Evolutionary conservation across 148 eudicot genomes (phyloP).

Genomic region (Camellia granthamiana): DNA sequence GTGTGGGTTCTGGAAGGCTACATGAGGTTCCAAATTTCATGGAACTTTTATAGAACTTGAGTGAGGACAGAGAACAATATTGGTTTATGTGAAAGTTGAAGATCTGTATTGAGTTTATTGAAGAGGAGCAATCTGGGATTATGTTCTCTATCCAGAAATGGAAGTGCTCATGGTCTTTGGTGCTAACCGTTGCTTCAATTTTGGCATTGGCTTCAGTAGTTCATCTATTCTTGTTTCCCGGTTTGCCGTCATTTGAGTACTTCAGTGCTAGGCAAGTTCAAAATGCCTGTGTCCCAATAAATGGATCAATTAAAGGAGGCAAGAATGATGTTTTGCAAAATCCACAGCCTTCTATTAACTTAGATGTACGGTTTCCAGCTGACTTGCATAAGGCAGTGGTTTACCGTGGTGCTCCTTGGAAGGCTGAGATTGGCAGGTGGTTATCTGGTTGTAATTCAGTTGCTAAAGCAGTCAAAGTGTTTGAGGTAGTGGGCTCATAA

Average conservation of each 20-base stretch:
- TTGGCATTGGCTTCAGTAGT: constrained; percentile 44
- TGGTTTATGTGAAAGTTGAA: not conserved
- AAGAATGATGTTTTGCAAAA: not conserved
- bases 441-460: constrained; percentile 43
- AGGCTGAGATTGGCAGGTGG: too few relatives aligned
- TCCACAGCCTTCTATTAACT: too few relatives aligned
- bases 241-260: too few relatives aligned
- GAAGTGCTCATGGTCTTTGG: constrained; percentile 60
- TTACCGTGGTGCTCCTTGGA: too few relatives aligned
- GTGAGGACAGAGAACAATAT: constrained; percentile 5
- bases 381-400: too few relatives aligned
- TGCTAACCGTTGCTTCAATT: constrained; percentile 46
- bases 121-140: constrained; percentile 24
- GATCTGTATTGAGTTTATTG: constrained; percentile 9
- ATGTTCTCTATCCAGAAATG: constrained; percentile 53
- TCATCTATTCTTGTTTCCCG: constrained; percentile 45
- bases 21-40: not conserved
- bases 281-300: constrained; percentile 23
- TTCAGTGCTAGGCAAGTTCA: too few relatives aligned
- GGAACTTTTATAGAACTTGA: constrained; percentile 17
- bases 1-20: not conserved
- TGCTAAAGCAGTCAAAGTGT: too few relatives aligned
- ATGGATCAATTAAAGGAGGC: not conserved
- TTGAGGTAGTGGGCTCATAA: too few relatives aligned
- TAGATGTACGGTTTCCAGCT: too few relatives aligned